These are phyloP conservation scores for Geoglossum cookeanum DNA, from an alignment of 2,329 filamentous ascomycete genomes.

Conservation along the genomic window DNA sequence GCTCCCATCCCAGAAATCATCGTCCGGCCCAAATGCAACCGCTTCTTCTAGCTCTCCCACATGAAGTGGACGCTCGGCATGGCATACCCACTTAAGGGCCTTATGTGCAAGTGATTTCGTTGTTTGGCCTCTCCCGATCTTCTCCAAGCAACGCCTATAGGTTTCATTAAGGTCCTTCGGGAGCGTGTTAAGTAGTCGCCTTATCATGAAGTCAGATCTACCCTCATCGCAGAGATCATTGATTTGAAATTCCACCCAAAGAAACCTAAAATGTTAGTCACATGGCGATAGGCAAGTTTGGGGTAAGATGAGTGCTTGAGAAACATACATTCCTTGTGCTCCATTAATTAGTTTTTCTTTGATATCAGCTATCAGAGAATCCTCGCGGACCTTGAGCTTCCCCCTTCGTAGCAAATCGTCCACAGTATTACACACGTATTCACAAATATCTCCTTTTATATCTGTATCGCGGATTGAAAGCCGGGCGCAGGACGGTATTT, in stretches of 20 bases:
- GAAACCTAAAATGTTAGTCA: no score
- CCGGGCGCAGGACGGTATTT: background rate
- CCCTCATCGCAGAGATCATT: background rate
- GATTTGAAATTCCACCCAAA: background rate
- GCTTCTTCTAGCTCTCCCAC: constrained; percentile 4
- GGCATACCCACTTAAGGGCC: constrained; percentile 4
- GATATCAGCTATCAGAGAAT: background rate
- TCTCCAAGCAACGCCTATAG: background rate
- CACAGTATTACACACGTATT: background rate
- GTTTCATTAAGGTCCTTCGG: background rate
- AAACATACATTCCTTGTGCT: constrained; percentile 4
- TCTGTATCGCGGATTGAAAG: background rate
- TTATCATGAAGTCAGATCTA: background rate
- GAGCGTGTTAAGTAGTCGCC: background rate
- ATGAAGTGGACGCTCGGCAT: constrained; percentile 3
- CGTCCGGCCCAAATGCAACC: background rate
- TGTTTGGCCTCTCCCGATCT: background rate
- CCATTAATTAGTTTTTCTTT: background rate
- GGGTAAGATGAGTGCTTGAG: no score
- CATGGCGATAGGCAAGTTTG: no score
- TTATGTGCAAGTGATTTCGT: background rate
- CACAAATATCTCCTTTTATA: background rate
- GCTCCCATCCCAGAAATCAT: background rate
- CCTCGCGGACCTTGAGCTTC: background rate
- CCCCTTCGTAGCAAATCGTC: background rate